Percentiles rank a stretch among this genome's conserved stretches.
Evolutionary conservation across 2,329 filamentous ascomycete genomes (phyloP).

Genomic region (Fusarium tuaranense): DNA sequence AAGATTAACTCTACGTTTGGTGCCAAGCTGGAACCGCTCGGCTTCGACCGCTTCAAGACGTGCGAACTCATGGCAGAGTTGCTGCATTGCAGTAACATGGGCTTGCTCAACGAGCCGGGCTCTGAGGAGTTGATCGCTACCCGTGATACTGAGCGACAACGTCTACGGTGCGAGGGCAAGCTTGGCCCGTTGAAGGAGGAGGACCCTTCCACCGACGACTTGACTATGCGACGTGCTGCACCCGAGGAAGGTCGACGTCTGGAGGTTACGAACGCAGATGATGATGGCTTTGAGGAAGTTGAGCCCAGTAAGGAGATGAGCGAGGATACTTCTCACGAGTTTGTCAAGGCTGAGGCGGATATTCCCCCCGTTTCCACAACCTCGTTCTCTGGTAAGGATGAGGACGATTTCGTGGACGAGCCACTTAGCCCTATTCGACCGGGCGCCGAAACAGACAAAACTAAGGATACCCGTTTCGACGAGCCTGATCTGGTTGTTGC

Average conservation of each 20-base stretch:
- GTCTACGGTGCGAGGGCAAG: conserved; percentile 80
- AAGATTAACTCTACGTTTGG: conserved; percentile 90
- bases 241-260: conserved; percentile 75
- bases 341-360: conserved; percentile 71
- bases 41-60: conserved; percentile 98
- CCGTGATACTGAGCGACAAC: conserved; percentile 84
- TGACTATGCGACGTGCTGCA: conserved; percentile 68
- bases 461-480: conserved; percentile 64
- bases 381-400: conserved; percentile 62
- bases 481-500: conserved; percentile 68
- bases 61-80: conserved; percentile 99
- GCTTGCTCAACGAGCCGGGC: conserved; percentile 88
- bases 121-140: conserved; percentile 87
- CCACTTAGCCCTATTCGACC: conserved; percentile 77
- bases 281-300: conserved; percentile 96
- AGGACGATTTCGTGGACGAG: conserved; percentile 83
- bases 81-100: conserved; percentile 99
- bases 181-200: conserved; percentile 62
- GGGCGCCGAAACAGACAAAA: conserved; percentile 68
- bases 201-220: conserved; percentile 63
- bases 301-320: conserved; percentile 75
- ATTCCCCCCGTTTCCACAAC: conserved; percentile 49
- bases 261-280: conserved; percentile 83
- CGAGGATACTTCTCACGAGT: conserved; percentile 78
- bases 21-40: conserved; percentile 89